A percentile compares a stretch with the other conserved stretches of the same genome.
Conservation (phyloP, 768 basidiomycete genomes). For the Dentipellis fragilis region DNA sequence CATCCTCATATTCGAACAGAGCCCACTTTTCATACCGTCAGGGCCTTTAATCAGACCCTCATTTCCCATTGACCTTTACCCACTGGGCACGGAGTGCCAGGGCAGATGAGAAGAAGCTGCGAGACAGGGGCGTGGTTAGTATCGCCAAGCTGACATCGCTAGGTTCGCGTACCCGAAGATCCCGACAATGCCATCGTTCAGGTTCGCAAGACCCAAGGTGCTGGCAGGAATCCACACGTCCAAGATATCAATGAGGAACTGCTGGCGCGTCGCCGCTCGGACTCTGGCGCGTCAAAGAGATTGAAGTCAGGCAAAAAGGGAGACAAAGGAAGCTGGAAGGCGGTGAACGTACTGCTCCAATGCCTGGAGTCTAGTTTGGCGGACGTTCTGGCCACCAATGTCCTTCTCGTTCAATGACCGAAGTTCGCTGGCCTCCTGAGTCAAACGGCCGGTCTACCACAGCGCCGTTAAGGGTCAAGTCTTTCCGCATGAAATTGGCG, state of each 20-base stretch:
- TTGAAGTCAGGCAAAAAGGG: slow-evolving; percentile 2
- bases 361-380: slow-evolving; percentile 53
- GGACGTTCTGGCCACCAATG: slow-evolving; percentile 50
- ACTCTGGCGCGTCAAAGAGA: slow-evolving; percentile 29
- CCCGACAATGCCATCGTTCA: slow-evolving; percentile 83
- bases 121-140: slow-evolving; percentile 25
- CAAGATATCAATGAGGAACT: slow-evolving; percentile 75
- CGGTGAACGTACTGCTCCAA: slow-evolving; percentile 38
- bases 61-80: slow-evolving; percentile 7
- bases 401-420: slow-evolving; percentile 55
- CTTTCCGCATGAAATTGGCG: background rate
- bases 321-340: background rate
- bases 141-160: background rate
- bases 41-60: background rate
- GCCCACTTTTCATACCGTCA: no score
- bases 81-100: slow-evolving; percentile 12
- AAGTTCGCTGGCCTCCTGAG: slow-evolving; percentile 48
- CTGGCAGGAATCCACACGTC: slow-evolving; percentile 90
- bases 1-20: no score
- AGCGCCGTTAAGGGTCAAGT: background rate
- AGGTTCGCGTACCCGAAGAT: slow-evolving; percentile 61
- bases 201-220: slow-evolving; percentile 58
- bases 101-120: slow-evolving; percentile 45
- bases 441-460: slow-evolving; percentile 47
- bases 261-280: slow-evolving; percentile 57